Evolutionary conservation across 2,329 filamentous ascomycete genomes (phyloP), one percentile per base, ranked within the genome.

Genomic region (Stromatinia cepivora): DNA sequence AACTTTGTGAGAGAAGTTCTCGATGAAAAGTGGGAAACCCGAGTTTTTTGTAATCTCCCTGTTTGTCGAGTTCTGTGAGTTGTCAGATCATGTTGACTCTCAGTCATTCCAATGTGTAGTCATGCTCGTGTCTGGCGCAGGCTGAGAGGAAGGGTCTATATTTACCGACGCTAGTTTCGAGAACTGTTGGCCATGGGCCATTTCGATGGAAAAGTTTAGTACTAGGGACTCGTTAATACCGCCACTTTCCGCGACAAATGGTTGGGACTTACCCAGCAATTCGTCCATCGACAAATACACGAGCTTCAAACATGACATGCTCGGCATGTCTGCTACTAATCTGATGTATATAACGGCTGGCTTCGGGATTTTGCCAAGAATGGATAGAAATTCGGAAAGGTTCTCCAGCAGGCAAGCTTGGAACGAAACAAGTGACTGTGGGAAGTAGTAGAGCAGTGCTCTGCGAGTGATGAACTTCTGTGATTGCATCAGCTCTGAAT

Each of bases 381-480:
- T 94, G 91, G 62, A 94, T 83, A 3, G 92, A 94, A 63, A 94
- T 84, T 71, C 88, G 86, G 78, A 93, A 94, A 0, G 86, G 83
- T 39, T 81, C 81, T 34, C 86, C 86, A 0, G 81, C 77, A 4
- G 82, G 75, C 13, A 93, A 81, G 70, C 88, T 90, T 1, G 91
- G 88, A 57, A 93, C 83, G 77, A 92, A 94, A 71, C 87, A 88
- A 22, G 88, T 91, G 74, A 94, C 83, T 17, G 87, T 87, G 1
- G 90, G 90, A n/a, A 91, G 75, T 15, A 76, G 63, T 34, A 62
- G 50, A 6, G 58, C 39, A 53, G 22, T 42, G 56, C 15, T 65
- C 25, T 54, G 56, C 15, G 28, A 68, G 39, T 52, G 39, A 50
- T 58, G 48, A 25, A 61, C 7, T 48, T 52, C 50, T 56, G 22